These are phyloP conservation scores for Themeda triandra DNA, from an alignment of 176 grass and related monocot genomes.

Conservation along the genomic window DNA sequence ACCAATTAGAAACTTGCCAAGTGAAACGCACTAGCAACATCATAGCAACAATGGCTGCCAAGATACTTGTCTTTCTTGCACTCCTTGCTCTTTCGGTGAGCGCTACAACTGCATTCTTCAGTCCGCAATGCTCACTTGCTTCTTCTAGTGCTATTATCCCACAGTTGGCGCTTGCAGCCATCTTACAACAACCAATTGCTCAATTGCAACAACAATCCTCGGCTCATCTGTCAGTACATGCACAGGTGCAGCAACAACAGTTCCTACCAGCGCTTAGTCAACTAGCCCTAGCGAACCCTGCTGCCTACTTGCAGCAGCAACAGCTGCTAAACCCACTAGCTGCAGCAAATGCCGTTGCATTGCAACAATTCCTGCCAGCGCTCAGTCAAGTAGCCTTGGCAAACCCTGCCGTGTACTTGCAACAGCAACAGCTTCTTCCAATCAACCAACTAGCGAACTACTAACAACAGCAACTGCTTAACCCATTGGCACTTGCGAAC, in stretches of 20 bases:
- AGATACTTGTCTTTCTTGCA: neutral
- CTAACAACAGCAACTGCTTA: too few species aligned
- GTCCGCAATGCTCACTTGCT: neutral
- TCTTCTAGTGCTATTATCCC: too few species aligned
- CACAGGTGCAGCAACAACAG: too few species aligned
- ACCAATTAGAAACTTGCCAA: neutral
- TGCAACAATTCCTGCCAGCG: neutral
- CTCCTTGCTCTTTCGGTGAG: neutral
- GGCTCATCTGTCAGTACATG: too few species aligned
- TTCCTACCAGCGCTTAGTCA: neutral
- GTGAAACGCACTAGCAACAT: neutral
- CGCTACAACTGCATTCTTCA: neutral
- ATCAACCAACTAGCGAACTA: too few species aligned
- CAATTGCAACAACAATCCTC: too few species aligned
- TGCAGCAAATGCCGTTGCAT: neutral
- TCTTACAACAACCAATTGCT: too few species aligned
- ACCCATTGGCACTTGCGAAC: neutral
- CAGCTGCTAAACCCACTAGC: neutral
- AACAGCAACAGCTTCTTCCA: neutral
- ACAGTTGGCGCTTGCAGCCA: too few species aligned
- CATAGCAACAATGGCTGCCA: neutral
- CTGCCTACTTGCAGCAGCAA: neutral
- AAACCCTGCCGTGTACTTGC: neutral
- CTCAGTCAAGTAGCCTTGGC: too few species aligned
- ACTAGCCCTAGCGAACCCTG: neutral